Evolutionary conservation across 2,329 filamentous ascomycete genomes (phyloP).

Genomic region (Exophiala viscosa): DNA sequence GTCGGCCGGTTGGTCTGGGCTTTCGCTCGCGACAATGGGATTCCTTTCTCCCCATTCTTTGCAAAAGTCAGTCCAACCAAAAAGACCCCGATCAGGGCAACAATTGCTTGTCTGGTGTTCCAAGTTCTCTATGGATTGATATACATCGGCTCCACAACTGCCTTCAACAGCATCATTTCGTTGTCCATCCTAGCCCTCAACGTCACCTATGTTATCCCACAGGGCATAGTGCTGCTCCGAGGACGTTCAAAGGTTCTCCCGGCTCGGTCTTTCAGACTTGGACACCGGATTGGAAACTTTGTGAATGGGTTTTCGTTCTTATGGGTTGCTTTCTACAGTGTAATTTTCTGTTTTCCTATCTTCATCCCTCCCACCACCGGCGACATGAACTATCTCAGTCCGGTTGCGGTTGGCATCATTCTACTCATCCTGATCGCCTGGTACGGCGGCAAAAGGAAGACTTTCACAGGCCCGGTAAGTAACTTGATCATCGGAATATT

Average conservation of each 20-base stretch:
- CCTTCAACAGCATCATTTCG: slow-evolving; percentile 52
- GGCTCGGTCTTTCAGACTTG: slow-evolving; percentile 2
- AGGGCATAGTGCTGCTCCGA: slow-evolving; percentile 23
- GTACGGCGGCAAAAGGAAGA: not conserved
- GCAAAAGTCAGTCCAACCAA: slow-evolving; percentile 13
- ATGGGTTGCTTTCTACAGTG: slow-evolving; percentile 29
- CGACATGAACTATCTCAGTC: slow-evolving; percentile 34
- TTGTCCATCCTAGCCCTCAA: slow-evolving; percentile 39
- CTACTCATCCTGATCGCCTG: not conserved
- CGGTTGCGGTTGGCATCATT: not conserved
- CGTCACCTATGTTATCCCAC: slow-evolving; percentile 37
- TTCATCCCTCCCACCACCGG: slow-evolving; percentile 30
- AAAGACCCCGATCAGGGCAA: slow-evolving; percentile 43
- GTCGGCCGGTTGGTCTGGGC: slow-evolving; percentile 35
- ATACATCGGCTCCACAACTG: slow-evolving; percentile 50
- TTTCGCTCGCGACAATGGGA: slow-evolving; percentile 20
- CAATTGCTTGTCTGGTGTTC: slow-evolving; percentile 33
- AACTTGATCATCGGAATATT: no score
- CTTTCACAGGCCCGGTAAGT: not conserved
- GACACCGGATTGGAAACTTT: slow-evolving; percentile 29
- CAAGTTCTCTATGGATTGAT: slow-evolving; percentile 44
- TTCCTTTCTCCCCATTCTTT: slow-evolving; percentile 13
- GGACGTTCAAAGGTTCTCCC: not conserved
- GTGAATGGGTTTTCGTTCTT: slow-evolving; percentile 33
- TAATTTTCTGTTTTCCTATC: slow-evolving; percentile 33